A percentile compares a stretch with the other conserved stretches of the same genome.
Evolutionary conservation across 495 filamentous ascomycete species (phyloP).

Genomic region (Talaromyces stipitatus): DNA sequence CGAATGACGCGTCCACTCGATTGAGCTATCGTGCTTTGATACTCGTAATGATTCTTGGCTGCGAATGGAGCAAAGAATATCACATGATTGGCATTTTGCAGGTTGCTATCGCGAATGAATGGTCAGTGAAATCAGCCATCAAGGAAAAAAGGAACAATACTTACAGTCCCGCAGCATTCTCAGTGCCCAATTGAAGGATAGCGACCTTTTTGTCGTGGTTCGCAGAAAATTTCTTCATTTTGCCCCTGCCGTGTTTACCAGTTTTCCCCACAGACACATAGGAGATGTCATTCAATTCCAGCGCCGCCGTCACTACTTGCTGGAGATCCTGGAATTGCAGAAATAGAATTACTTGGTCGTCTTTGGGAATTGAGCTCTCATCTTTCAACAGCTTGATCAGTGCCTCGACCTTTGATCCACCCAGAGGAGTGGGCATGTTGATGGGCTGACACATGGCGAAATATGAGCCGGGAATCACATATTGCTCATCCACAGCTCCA

Average conservation of each 20-base stretch:
- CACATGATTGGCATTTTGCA: constrained; percentile 69
- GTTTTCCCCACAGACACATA: constrained; percentile 22
- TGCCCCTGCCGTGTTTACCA: constrained; percentile 16
- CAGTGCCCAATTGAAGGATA: constrained; percentile 56
- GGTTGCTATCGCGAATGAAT: constrained; percentile 44
- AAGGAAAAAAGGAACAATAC: constrained; percentile 15
- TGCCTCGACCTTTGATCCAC: constrained; percentile 40
- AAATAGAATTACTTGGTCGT: constrained; percentile 46
- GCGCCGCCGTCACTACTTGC: constrained; percentile 20
- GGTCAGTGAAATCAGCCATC: constrained; percentile 8
- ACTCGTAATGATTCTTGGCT: constrained; percentile 46
- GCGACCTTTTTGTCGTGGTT: constrained; percentile 41
- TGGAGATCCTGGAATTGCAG: constrained; percentile 42
- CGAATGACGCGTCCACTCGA: constrained; percentile 63
- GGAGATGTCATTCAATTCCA: constrained; percentile 22
- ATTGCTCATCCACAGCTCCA: constrained; percentile 14
- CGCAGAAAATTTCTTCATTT: constrained; percentile 39
- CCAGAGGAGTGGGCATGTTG: constrained; percentile 1
- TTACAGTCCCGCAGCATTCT: constrained; percentile 64
- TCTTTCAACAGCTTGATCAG: constrained; percentile 35
- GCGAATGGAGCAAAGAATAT: constrained; percentile 63
- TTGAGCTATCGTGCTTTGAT: constrained; percentile 56
- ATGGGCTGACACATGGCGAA: background rate
- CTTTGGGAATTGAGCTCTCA: constrained; percentile 18
- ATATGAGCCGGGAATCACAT: constrained; percentile 20